These are phyloP conservation scores for Teunomyces stri DNA, from an alignment of 805 yeast species.

Conservation along the genomic window DNA sequence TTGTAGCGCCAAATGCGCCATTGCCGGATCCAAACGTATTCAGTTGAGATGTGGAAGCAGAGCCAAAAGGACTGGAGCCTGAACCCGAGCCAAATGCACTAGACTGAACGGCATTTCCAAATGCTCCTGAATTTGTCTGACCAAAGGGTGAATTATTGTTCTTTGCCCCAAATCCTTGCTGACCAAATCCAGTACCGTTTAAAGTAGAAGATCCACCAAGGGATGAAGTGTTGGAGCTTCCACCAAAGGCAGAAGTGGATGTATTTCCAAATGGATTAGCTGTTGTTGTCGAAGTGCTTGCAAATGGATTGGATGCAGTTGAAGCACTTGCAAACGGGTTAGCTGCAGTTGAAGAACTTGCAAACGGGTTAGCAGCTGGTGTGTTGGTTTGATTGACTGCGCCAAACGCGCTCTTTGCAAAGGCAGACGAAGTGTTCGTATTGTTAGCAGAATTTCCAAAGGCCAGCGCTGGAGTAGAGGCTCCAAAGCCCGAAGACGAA, in stretches of 20 bases:
- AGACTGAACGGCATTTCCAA: neutral
- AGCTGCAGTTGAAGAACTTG: neutral
- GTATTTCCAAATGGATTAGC: slow-evolving; percentile 1
- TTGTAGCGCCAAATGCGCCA: slow-evolving; percentile 2
- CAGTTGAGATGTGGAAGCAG: neutral
- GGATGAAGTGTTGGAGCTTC: neutral
- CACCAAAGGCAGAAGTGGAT: slow-evolving; percentile 11
- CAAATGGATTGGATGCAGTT: neutral
- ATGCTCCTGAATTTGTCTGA: neutral
- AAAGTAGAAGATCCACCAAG: neutral
- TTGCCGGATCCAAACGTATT: neutral
- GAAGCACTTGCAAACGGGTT: slow-evolving; percentile 9
- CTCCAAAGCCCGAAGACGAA: slow-evolving; percentile 13
- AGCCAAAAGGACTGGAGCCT: neutral
- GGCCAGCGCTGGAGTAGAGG: neutral
- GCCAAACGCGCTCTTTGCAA: slow-evolving; percentile 5
- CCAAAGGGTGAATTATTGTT: slow-evolving; percentile 2
- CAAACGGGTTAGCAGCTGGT: slow-evolving; percentile 7
- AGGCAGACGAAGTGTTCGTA: neutral
- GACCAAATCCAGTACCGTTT: neutral
- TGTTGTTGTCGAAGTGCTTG: neutral
- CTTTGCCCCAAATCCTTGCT: neutral
- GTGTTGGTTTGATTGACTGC: neutral
- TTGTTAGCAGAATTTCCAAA: slow-evolving; percentile 3
- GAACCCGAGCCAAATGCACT: neutral